Conservation (phyloP, 1,139 yeast genomes). For the Kodamaea anthophila region DNA sequence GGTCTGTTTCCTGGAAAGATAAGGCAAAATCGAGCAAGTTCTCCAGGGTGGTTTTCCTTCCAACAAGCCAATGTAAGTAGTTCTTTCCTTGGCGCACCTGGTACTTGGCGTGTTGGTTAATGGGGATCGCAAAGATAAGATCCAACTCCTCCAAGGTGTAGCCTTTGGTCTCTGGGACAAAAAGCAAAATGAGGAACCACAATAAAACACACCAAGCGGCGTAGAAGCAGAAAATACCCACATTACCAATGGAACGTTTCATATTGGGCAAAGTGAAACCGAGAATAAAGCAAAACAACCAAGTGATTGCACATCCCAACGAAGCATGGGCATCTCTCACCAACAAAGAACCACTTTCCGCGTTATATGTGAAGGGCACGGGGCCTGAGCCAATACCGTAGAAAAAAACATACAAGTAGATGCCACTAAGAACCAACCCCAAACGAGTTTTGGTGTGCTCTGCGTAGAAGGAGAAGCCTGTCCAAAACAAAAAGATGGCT, state of each 20-base stretch:
- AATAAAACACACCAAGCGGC: constrained; percentile 27
- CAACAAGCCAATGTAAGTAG: too few relatives aligned
- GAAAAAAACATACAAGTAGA: constrained; percentile 6
- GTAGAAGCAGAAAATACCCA: constrained; percentile 37
- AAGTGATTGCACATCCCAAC: constrained; percentile 6
- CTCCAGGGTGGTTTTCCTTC: too few relatives aligned
- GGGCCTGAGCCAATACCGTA: constrained; percentile 7
- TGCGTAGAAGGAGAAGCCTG: constrained; percentile 7
- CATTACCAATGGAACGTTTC: constrained; percentile 5
- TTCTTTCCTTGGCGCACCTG: constrained; percentile 42
- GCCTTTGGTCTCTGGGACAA: constrained; percentile 37
- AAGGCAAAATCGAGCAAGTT: constrained; percentile 6
- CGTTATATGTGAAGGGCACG: constrained; percentile 7
- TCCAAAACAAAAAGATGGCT: constrained; percentile 7
- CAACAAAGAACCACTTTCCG: constrained; percentile 6
- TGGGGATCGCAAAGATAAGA: constrained; percentile 38
- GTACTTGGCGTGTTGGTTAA: constrained; percentile 48
- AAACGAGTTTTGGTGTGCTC: constrained; percentile 3
- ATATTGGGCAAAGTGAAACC: constrained; percentile 7
- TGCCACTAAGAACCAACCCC: constrained; percentile 6
- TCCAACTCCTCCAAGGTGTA: constrained; percentile 42
- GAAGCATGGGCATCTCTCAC: constrained; percentile 6
- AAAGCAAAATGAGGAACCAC: constrained; percentile 29
- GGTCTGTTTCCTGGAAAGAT: too few relatives aligned
- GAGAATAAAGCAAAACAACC: constrained; percentile 6